Evolutionary conservation across 257 asterid genomes (phyloP), one percentile per base, ranked within the genome.

Genomic region (Solanum bulbocastanum): DNA sequence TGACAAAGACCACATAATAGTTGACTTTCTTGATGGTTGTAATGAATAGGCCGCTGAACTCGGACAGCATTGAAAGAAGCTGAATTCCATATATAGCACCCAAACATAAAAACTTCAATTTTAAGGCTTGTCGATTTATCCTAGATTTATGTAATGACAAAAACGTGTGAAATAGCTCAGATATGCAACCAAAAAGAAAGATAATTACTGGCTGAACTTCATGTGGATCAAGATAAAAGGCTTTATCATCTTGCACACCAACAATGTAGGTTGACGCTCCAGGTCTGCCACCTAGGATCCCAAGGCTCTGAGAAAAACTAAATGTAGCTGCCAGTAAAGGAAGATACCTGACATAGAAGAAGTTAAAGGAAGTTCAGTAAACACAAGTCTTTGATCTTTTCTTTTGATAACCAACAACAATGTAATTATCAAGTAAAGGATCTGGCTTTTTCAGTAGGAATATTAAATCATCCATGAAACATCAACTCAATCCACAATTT

Each of bases 201-300:
- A 37, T 27, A 60, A 88, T 27, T 88, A 97, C 99, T 94, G 88
- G 99, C 90, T 97, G 99, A 91, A 94, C 98, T 86, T 96, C 99
- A 88, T 97, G 99, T 7, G 99, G 99, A 87, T 97, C 99, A 79
- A 97, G 94, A 93, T 96, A 97, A 89, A 93, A 93, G 79, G 99
- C 99, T 30, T 93, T 95, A 15, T 95, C 98, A 91, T 96, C 98
- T 91, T 97, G 99, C 94, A 97, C 92, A n/a, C 99, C 99, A 86
- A 96, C 89, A 87, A 97, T 91, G 91, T 97, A 97, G 23, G 99
- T 97, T 20, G 99, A 97, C 36, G 95, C 98, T 88, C 99, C 99
- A 87, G 99, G 98, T 89, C 94, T 93, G 82, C 99, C 99, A 20
- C 99, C 99, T 92, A 96, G 87, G 89, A 96, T 92, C 83, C 99